A percentile compares a stretch with the other conserved stretches of the same genome.
Evolutionary conservation across 306 rosid genomes (phyloP).

Genomic region (Cyamopsis tetragonoloba): DNA sequence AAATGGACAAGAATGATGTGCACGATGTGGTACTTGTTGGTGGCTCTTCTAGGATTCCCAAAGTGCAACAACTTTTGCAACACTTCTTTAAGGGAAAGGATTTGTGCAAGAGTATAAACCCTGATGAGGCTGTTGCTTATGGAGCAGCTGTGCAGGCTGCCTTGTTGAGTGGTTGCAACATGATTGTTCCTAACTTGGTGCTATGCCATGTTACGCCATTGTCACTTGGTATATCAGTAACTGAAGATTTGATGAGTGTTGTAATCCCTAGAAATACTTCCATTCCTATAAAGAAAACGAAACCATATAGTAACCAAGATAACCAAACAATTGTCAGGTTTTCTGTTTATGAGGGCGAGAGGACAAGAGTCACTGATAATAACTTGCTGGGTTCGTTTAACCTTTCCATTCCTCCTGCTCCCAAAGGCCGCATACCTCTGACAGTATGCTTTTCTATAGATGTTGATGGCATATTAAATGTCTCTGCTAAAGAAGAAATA

Average conservation of each 20-base stretch:
- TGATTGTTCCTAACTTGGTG: slow-evolving; percentile 33
- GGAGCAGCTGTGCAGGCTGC: slow-evolving; percentile 63
- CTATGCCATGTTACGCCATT: slow-evolving; percentile 49
- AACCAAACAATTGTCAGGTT: slow-evolving; percentile 24
- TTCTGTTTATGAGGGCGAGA: slow-evolving; percentile 53
- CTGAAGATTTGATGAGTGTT: slow-evolving; percentile 40
- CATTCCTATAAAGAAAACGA: slow-evolving; percentile 39
- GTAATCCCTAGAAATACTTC: slow-evolving; percentile 48
- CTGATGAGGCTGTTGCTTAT: slow-evolving; percentile 59
- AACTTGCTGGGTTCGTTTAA: slow-evolving; percentile 35
- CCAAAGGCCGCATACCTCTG: slow-evolving; percentile 36
- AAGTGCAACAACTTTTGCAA: slow-evolving; percentile 44
- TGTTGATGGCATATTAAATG: slow-evolving; percentile 45
- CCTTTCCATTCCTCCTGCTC: slow-evolving; percentile 40
- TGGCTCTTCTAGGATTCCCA: slow-evolving; percentile 61
- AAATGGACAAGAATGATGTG: slow-evolving; percentile 34
- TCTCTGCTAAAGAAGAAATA: slow-evolving; percentile 39
- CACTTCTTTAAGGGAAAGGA: slow-evolving; percentile 47
- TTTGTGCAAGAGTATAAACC: slow-evolving; percentile 51
- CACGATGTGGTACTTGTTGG: slow-evolving; percentile 59
- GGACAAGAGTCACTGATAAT: slow-evolving; percentile 38
- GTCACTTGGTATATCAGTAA: slow-evolving; percentile 32
- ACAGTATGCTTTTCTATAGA: slow-evolving; percentile 43
- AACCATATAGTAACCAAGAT: slow-evolving; percentile 5
- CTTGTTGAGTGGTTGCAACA: slow-evolving; percentile 37